A percentile compares a stretch with the other conserved stretches of the same genome.
Conservation (phyloP, 2,329 filamentous ascomycete genomes). For the Fusarium sp. region DNA sequence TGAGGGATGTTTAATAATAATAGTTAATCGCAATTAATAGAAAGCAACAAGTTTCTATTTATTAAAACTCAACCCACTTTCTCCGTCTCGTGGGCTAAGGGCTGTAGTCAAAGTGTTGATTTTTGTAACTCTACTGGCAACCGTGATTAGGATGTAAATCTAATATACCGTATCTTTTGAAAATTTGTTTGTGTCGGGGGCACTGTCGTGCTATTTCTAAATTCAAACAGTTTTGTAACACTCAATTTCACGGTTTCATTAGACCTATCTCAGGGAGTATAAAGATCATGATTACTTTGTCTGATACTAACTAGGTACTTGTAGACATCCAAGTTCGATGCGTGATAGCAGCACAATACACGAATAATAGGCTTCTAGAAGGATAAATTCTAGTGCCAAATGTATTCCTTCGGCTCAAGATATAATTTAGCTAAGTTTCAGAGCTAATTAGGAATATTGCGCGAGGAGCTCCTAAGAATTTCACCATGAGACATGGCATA, state of each 20-base stretch:
- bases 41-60: too few species aligned
- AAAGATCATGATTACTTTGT: too few species aligned
- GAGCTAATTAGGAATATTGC: not conserved
- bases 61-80: too few species aligned
- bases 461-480: not conserved
- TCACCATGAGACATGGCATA: not conserved
- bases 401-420: not conserved
- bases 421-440: not conserved
- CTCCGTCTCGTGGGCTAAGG: too few species aligned
- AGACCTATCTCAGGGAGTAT: fast-evolving
- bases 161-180: too few species aligned
- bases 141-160: too few species aligned
- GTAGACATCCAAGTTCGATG: not conserved
- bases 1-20: too few species aligned
- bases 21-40: too few species aligned
- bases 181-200: too few species aligned
- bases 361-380: not conserved
- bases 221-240: not conserved
- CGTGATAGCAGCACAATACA: not conserved
- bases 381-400: not conserved
- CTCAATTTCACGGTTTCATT: fast-evolving
- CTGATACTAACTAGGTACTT: too few species aligned
- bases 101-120: not conserved
- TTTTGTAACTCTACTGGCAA: too few species aligned
- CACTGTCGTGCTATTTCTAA: too few species aligned